These are phyloP conservation scores for Emiliania huxleyi DNA, from an alignment of 78 protist species.

Conservation along the genomic window DNA sequence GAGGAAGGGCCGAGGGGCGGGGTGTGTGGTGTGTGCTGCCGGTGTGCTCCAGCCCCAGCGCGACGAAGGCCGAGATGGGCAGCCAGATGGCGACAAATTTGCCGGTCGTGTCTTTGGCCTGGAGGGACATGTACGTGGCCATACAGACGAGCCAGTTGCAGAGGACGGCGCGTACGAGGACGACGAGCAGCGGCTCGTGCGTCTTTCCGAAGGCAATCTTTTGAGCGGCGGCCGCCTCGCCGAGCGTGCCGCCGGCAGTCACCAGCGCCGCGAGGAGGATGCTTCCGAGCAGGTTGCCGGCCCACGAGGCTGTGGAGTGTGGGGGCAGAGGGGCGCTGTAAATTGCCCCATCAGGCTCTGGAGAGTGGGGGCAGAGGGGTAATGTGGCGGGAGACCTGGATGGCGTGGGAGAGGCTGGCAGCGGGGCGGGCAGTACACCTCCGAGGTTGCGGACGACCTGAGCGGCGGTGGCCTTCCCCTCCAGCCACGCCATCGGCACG, in stretches of 20 bases:
- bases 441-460: neutral
- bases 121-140: neutral
- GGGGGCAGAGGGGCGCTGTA: no score
- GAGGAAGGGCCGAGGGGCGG: no score
- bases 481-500: neutral
- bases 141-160: constrained; percentile 43
- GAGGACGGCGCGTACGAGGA: constrained; percentile 5
- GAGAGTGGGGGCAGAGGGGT: no score
- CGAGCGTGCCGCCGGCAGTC: no score
- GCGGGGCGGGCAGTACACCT: no score
- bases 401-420: no score
- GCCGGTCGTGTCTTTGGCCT: neutral
- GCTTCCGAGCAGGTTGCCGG: neutral
- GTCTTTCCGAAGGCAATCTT: no score
- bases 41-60: constrained; percentile 40
- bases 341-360: no score
- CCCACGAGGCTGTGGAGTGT: neutral
- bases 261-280: neutral
- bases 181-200: no score
- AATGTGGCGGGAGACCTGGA: no score
- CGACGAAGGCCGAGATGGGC: neutral
- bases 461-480: neutral
- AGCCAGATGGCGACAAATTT: constrained; percentile 34
- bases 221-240: no score
- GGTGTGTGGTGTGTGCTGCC: no score